Base-by-base conservation (phyloP, 495 filamentous ascomycete species). In the Astrocystis sublimbata region DNA sequence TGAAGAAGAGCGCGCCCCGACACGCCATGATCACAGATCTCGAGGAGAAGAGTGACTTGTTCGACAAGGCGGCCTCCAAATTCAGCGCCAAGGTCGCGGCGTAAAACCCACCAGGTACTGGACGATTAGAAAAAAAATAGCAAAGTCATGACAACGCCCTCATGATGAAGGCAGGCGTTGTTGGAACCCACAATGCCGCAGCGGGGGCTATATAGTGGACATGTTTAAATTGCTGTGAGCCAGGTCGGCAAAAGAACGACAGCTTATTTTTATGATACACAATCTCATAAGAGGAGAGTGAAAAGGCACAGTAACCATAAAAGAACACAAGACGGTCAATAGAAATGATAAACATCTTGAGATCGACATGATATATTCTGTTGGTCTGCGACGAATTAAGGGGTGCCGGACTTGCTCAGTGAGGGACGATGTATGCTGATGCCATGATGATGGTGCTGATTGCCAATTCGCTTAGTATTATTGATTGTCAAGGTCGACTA, bases 41-140 rank as follows among this genome's bases (percentile, higher is more conserved):
- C 36, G 78, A 86, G 57, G 89, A 91, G 76, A 96, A 93, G 84
- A 87, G 83, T 69, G 85, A 79, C 13, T 70, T 89, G 55, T 96
- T 96, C 69, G 92, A 94, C 71, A 86, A 85, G 61, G 89, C 90
- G 5, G 90, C 91, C 4, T 78, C 82, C 3, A 94, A 92, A 74
- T 93, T 90, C 73, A 82, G 86, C 46, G 82, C 90, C 10, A 92
- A 88, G 75, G 87, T 88, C 47, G 77, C 84, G 17, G 84, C 85
- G 56, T 89, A 69, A 70, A 68, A n/a, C n/a, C n/a, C 0, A 23
- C 33, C n/a, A 9, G 15, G 4, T 19, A 21, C 19, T 3, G 30
- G 31, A 43, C 9, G 43, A 19, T 17, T 15, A 43, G 15, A 35
- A 4, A 38, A 31, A 30, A 19, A 21, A 23, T 15, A 43, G 3